Base-by-base conservation (phyloP, 768 basidiomycete species). In the Agaricus sinodeliciosus region DNA sequence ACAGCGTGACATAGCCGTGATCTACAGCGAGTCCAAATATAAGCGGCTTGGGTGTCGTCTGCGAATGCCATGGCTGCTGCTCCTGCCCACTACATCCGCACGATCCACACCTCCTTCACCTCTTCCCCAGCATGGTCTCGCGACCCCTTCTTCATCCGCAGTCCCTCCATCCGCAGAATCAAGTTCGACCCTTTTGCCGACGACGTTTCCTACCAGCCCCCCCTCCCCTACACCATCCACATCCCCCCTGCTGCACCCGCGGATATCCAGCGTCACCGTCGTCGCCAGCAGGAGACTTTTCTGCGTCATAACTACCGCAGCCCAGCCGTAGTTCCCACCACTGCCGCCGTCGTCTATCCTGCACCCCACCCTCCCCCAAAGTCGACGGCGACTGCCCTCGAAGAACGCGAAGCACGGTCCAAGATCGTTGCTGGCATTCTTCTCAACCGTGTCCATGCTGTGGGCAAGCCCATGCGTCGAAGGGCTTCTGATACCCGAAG, bases 391-490 rank as follows among this genome's bases (percentile, higher is more conserved):
- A 50, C 42, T 15, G 72, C 73, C 51, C 69, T 72, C 4, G 69
- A 73, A 12, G 72, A 53, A 9, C 43, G 44, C 5, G 51, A 53
- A 25, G 51, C 44, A 13, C 51, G 51, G 12, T 59, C 75, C 54
- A 73, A 72, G 59, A 72, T 82, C 49, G 80, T 84, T 0, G 82
- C 82, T 2, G 79, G 78, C 16, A 80, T 80, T 43, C 63, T 84
- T 28, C 68, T 84, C 25, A 77, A 76, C 59, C 70, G 81, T 18
- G 74, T 79, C 34, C 74, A 75, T 55, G 73, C 69, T 0, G 72
- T 72, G 3, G 79, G 80, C n/a, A 72, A 70, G 52, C 80, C 80
- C 0, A 71, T 78, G 71, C 68, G 79, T n/a, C 66, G 76, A 53
- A 34, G 51, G 22, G 11, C 44, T 3, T 27, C 51, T 39, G 43